phyloP scores from a whole-genome alignment of 2,329 filamentous ascomycete genomes.

The Chaetomium strumarium region DNA sequence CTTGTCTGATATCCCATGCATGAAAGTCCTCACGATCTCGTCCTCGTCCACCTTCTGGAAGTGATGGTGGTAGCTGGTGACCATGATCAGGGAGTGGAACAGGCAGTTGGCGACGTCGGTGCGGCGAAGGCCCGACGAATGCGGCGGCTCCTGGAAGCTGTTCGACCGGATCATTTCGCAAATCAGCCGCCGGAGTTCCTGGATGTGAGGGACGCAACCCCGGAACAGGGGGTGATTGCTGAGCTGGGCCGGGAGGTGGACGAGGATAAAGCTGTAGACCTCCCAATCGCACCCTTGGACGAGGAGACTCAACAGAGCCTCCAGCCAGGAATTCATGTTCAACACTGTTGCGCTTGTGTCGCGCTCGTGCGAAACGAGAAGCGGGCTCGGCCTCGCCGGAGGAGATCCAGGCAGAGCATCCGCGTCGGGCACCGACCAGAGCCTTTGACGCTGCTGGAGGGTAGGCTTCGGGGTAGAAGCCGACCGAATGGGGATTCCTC shows the following conservation, averaged over 20 bases:
- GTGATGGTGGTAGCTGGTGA: conserved; percentile 83
- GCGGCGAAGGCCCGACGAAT: conserved; percentile 71
- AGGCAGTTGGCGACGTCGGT: conserved; percentile 85
- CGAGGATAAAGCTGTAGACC: conserved; percentile 82
- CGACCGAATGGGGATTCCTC: conserved; percentile 37
- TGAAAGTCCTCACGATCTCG: conserved; percentile 80
- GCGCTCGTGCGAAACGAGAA: conserved; percentile 41
- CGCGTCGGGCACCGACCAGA: conserved; percentile 54
- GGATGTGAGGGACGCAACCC: conserved; percentile 66
- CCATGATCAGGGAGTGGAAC: conserved; percentile 78
- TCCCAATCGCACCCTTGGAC: conserved; percentile 80
- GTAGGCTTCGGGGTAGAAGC: conserved; percentile 35
- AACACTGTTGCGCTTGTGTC: conserved; percentile 33
- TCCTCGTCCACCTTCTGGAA: conserved; percentile 83
- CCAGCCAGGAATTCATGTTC: conserved; percentile 66
- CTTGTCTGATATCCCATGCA: conserved; percentile 79
- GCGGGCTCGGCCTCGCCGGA: conserved; percentile 42
- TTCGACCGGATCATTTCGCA: conserved; percentile 79
- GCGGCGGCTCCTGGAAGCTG: conserved; percentile 74
- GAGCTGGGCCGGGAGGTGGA: conserved; percentile 79
- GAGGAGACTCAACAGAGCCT: conserved; percentile 67
- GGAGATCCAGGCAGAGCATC: conserved; percentile 48
- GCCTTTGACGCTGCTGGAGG: conserved; percentile 39
- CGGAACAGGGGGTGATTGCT: conserved; percentile 84
- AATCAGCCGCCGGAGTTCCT: conserved; percentile 65